phyloP scores from a whole-genome alignment of 2,329 filamentous ascomycete species.

The Monilinia vaccinii-corymbosi region DNA sequence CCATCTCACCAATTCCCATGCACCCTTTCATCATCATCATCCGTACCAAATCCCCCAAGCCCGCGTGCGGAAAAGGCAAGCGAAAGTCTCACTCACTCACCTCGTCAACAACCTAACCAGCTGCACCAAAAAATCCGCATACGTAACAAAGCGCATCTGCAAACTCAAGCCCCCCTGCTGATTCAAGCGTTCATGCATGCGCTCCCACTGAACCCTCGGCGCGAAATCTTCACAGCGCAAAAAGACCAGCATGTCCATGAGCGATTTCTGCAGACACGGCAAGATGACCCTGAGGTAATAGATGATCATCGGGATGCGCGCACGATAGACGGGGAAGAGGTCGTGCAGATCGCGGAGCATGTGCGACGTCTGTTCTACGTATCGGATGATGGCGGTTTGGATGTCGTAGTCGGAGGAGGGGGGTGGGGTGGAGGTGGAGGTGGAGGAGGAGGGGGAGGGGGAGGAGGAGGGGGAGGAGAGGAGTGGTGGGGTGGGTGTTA shows the following conservation, averaged over 20 bases:
- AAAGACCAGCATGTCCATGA: slow-evolving; percentile 43
- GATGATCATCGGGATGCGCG: slow-evolving; percentile 41
- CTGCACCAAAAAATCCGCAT: slow-evolving; percentile 44
- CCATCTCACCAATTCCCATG: background rate
- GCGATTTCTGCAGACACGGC: slow-evolving; percentile 43
- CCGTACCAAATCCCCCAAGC: background rate
- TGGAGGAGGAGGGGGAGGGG: slow-evolving; percentile 18
- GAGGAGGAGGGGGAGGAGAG: too few species aligned
- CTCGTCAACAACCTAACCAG: slow-evolving; percentile 43
- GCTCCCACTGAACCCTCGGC: slow-evolving; percentile 45
- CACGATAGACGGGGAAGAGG: slow-evolving; percentile 41
- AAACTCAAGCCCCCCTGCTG: slow-evolving; percentile 43
- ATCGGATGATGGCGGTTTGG: slow-evolving; percentile 33
- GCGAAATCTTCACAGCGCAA: slow-evolving; percentile 42
- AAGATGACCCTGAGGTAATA: slow-evolving; percentile 48
- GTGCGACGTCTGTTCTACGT: slow-evolving; percentile 31
- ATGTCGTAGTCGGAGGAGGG: slow-evolving; percentile 33
- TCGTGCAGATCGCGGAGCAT: slow-evolving; percentile 47
- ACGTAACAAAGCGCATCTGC: slow-evolving; percentile 44
- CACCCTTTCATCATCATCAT: background rate
- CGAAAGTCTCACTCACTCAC: slow-evolving; percentile 31
- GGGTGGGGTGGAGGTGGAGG: too few species aligned
- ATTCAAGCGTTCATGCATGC: slow-evolving; percentile 48
- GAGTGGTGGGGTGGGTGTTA: slow-evolving; percentile 36
- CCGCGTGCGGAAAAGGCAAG: too few species aligned